These are phyloP conservation scores for Trypanosoma melophagium DNA, from an alignment of 208 protist genomes.

Conservation along the genomic window DNA sequence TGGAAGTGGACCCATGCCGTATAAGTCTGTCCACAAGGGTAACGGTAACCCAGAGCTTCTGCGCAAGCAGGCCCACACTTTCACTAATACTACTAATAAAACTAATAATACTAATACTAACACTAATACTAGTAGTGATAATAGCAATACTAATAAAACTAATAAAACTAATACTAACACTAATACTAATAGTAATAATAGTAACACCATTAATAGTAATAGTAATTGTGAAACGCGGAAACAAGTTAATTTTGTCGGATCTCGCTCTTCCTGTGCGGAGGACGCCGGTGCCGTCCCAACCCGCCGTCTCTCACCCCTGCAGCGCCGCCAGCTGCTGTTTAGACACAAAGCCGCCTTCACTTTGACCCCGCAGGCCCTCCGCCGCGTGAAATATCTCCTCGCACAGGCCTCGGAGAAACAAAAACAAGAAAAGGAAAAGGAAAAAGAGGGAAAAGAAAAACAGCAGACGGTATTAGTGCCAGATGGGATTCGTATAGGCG, in stretches of 20 bases:
- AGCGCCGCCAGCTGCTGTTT: conserved; percentile 77
- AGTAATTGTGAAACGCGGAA: not conserved
- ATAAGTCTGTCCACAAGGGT: conserved; percentile 80
- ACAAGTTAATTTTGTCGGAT: conserved; percentile 21
- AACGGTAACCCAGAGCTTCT: conserved; percentile 51
- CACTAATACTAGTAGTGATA: too few relatives aligned
- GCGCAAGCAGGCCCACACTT: conserved; percentile 24
- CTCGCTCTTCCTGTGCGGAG: conserved; percentile 77
- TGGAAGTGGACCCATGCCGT: conserved; percentile 38
- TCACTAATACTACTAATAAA: conserved; percentile 16
- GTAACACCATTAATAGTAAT: not conserved
- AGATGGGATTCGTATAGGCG: conserved; percentile 91
- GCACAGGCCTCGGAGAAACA: conserved; percentile 36
- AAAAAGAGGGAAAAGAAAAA: conserved; percentile 14
- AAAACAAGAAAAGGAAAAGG: not conserved
- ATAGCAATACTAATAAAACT: too few relatives aligned
- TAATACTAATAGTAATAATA: too few relatives aligned
- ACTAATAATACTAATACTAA: conserved; percentile 18
- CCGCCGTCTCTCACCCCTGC: conserved; percentile 69
- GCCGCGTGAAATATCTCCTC: conserved; percentile 78
- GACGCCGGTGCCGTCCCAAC: conserved; percentile 64
- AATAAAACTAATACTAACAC: too few relatives aligned
- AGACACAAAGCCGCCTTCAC: conserved; percentile 82
- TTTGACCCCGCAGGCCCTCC: conserved; percentile 78
- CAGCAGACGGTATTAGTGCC: conserved; percentile 8